Conservation (phyloP, 2,329 filamentous ascomycete genomes). For the Parastagonospora nodorum region DNA sequence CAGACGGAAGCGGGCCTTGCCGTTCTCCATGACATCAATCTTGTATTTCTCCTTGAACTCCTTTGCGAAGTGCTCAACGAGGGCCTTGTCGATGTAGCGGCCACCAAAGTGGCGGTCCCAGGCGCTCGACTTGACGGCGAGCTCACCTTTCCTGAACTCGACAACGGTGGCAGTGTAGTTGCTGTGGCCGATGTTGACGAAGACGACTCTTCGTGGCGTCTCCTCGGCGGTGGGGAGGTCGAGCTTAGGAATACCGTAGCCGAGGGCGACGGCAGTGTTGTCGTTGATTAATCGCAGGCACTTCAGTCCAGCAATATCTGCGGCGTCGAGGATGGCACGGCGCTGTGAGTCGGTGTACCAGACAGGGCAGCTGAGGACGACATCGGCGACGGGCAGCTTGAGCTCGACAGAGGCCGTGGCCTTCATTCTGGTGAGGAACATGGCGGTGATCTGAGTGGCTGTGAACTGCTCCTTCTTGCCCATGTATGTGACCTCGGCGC, state of each 20-base stretch:
- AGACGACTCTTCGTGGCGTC: slow-evolving; percentile 86
- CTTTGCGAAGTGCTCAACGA: slow-evolving; percentile 91
- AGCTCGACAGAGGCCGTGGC: slow-evolving; percentile 84
- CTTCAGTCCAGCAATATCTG: slow-evolving; percentile 92
- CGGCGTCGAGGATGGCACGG: slow-evolving; percentile 84
- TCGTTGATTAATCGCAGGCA: slow-evolving; percentile 95
- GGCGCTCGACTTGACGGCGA: slow-evolving; percentile 88
- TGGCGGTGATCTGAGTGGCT: slow-evolving; percentile 90
- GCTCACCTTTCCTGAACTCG: slow-evolving; percentile 96
- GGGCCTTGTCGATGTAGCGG: slow-evolving; percentile 92
- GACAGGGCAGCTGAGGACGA: slow-evolving; percentile 90
- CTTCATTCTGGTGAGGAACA: slow-evolving; percentile 96
- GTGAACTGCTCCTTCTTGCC: slow-evolving; percentile 96
- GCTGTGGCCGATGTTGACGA: slow-evolving; percentile 94
- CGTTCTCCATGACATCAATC: slow-evolving; percentile 89
- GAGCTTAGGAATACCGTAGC: slow-evolving; percentile 97
- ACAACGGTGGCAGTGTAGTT: slow-evolving; percentile 94
- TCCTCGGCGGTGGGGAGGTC: slow-evolving; percentile 88
- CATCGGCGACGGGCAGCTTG: slow-evolving; percentile 86
- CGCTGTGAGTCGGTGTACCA: slow-evolving; percentile 98
- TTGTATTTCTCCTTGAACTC: slow-evolving; percentile 99
- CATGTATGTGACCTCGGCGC: slow-evolving; percentile 89
- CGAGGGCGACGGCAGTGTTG: slow-evolving; percentile 92
- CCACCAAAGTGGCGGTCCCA: slow-evolving; percentile 97
- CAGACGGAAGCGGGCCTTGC: slow-evolving; percentile 86